phyloP scores from a whole-genome alignment of 2,329 filamentous ascomycete species.

The Colletotrichum sp. region DNA sequence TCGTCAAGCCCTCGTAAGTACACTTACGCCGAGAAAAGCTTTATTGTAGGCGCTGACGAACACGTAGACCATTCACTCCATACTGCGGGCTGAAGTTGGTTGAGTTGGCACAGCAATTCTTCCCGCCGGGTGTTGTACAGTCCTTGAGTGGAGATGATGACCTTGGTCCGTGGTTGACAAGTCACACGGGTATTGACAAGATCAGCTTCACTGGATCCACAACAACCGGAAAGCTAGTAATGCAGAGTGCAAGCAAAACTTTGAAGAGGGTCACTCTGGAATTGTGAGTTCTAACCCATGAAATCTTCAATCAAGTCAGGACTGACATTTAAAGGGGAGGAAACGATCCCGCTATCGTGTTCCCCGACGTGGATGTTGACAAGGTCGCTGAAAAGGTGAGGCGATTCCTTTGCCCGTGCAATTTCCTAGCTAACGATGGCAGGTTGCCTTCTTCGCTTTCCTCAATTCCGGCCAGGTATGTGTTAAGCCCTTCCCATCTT shows the following conservation, averaged over 20 bases:
- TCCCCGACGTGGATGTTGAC: background rate
- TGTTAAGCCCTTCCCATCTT: background rate
- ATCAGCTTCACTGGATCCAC: background rate
- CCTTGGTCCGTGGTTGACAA: slow-evolving; percentile 59
- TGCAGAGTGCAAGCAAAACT: background rate
- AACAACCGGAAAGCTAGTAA: background rate
- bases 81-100: slow-evolving; percentile 65
- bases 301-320: background rate
- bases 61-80: slow-evolving; percentile 54
- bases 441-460: background rate
- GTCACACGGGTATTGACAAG: background rate
- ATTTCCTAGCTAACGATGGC: background rate
- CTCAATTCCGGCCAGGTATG: background rate
- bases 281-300: background rate
- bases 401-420: rapidly evolving
- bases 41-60: background rate
- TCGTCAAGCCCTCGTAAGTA: slow-evolving; percentile 57
- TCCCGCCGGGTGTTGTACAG: slow-evolving; percentile 69
- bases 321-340: background rate
- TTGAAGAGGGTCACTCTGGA: background rate
- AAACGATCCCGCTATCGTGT: background rate
- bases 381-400: background rate
- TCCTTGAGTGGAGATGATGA: slow-evolving; percentile 64
- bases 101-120: slow-evolving; percentile 61
- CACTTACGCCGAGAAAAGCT: background rate